Evolutionary conservation across 441 rosid species (phyloP), one percentile per base, ranked within the genome.

Genomic region (Adansonia rubrostipa): DNA sequence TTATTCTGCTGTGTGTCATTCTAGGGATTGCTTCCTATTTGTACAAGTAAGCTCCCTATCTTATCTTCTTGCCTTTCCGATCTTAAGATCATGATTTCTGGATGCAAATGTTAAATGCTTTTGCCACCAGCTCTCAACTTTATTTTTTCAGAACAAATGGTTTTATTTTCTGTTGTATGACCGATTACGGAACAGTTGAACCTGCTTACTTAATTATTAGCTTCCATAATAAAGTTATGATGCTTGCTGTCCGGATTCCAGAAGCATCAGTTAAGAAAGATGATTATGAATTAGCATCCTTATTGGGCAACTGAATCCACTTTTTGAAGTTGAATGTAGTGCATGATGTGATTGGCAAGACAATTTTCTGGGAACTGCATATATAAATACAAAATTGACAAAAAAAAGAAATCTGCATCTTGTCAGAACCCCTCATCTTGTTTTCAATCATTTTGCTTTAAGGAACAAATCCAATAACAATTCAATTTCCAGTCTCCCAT

Each of bases 1-100:
- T 94, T 80, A 74, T 90, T 79, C 85, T 93, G 77, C 79, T 96
- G 63, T 90, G 93, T 87, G 84, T 96, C 51, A 84, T 96, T 63
- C 85, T 94, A 66, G 95, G 97, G 50, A 90, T 94, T 58, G 87
- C 90, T 79, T 89, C 90, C 78, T 92, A 94, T 87, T 74, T 96
- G 74, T 93, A 94, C 89, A 88, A 90, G 97, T 94, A 88, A 94
- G 93, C 83, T 66, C 77, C 53, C 10, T 8, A 48, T 47, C 70
- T 19, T 66, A 20, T 75, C 33, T 44, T 28, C 13, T 69, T 80
- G 8, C 9, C 0, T 28, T 13, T 77, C 17, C 19, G 60, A 7
- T 51, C 10, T 9, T 70, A 6, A 20, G 45, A 33, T 10, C 9
- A 51, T 78, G n/a, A 24, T 28, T 73, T 66, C 53, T 17, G 20